Evolutionary conservation across 2,329 filamentous ascomycete genomes (phyloP), one percentile per base, ranked within the genome.

Genomic region (Aspergillus pseudoglaucus): DNA sequence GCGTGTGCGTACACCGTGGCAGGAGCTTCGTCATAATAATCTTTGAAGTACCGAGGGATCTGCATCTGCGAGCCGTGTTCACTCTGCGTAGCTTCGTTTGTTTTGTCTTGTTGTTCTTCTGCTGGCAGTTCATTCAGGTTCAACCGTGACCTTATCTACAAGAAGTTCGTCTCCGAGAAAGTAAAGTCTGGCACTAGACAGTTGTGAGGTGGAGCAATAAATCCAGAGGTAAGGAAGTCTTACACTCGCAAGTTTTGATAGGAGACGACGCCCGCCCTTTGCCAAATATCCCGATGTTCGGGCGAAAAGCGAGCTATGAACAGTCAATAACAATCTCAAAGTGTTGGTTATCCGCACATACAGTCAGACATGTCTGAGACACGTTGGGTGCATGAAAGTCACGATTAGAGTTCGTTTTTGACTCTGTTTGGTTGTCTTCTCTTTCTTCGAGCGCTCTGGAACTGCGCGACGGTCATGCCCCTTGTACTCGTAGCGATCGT

Each of bases 341-440:
- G 3, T 20, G 3, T 32, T 15, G 17, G 14, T 9, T 9, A 18
- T 17, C 25, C 4, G 17, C 23, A 45, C 71, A 56, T 60, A 81
- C 79, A 14, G 78, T 81, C 45, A 82, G 64, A 8, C 77, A 73
- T n/a, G 72, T 66, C 43, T 72, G 71, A 9, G 73, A 62, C 38
- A 85, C 73, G 45, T 75, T 76, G 3, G 73, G 62, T 1, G 82
- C 82, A 10, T 67, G 67, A 52, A 85, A 86, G 17, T 76, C 76
- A 6, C 72, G 63, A 63, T 82, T 6, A 83, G 68, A 37, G 77
- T 57, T 23, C 61, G 58, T 40, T 55, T 64, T 32, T 63, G 61
- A 42, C 44, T 54, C 18, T 49, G 59, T 33, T 52, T 30, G 46
- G 58, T 23, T 43, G 47, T 42, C 52, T 60, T 57, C 57, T 66